Conservation (phyloP, 129 eudicot species). For the Deinandra increscens region DNA sequence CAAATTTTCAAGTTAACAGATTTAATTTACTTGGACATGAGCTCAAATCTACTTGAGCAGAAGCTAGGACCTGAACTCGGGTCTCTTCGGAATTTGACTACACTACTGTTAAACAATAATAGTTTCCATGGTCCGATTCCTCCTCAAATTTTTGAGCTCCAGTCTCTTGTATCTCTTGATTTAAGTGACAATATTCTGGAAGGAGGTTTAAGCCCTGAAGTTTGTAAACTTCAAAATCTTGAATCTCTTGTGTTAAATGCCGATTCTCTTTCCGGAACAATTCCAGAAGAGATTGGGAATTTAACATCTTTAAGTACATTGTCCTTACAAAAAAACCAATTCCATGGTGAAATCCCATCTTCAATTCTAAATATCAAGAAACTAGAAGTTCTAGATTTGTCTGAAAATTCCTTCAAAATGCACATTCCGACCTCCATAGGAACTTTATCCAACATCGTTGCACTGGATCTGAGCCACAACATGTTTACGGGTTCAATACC, state of each 20-base stretch:
- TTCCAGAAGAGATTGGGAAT: constrained; percentile 48
- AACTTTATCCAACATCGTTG: constrained; percentile 30
- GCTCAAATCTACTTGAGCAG: constrained; percentile 36
- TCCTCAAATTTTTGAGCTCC: constrained; percentile 28
- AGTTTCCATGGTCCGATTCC: constrained; percentile 41
- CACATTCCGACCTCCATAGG: constrained; percentile 48
- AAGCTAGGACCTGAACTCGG: constrained; percentile 30
- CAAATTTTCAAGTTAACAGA: constrained; percentile 32
- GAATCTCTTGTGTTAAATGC: constrained; percentile 29
- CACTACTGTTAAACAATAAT: constrained; percentile 28
- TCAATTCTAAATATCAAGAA: constrained; percentile 37
- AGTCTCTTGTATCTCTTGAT: constrained; percentile 35
- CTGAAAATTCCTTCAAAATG: constrained; percentile 31
- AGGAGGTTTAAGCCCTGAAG: constrained; percentile 37
- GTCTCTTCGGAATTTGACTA: constrained; percentile 26
- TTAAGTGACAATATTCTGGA: constrained; percentile 35
- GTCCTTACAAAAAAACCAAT: constrained; percentile 33
- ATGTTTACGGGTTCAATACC: constrained; percentile 44
- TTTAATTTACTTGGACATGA: constrained; percentile 43
- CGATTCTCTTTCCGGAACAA: constrained; percentile 34
- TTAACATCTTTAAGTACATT: constrained; percentile 38
- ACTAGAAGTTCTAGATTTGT: constrained; percentile 39
- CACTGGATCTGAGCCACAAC: constrained; percentile 44
- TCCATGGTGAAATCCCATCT: constrained; percentile 39
- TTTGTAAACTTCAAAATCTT: constrained; percentile 40